phyloP scores from a whole-genome alignment of 2,329 filamentous ascomycete genomes.

The Chaetomium globosum region DNA sequence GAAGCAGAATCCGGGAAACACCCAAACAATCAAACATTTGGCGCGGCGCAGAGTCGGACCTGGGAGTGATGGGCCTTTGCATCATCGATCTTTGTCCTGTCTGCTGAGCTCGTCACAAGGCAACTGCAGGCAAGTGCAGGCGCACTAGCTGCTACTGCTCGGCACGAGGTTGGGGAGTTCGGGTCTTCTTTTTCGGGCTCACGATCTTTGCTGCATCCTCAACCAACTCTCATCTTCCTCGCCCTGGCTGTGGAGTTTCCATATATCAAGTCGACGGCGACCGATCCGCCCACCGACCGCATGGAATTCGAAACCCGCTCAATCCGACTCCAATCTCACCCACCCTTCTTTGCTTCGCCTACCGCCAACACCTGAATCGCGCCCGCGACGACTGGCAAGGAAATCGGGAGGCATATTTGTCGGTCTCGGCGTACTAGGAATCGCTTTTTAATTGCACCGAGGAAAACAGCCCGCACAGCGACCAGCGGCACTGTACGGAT shows the following conservation, averaged over 20 bases:
- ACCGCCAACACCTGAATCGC: neutral
- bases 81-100: neutral
- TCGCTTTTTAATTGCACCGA: neutral
- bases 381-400: neutral
- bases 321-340: neutral
- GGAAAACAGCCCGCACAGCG: neutral
- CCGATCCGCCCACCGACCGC: constrained; percentile 4
- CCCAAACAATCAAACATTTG: neutral
- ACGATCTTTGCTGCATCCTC: neutral
- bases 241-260: neutral
- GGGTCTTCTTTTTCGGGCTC: neutral
- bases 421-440: neutral
- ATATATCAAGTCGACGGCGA: neutral
- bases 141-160: constrained; percentile 3
- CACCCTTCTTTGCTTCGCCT: neutral
- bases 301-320: constrained; percentile 10
- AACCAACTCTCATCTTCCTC: neutral
- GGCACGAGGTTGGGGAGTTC: neutral
- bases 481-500: constrained; percentile 21
- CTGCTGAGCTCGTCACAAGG: constrained; percentile 14
- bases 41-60: constrained; percentile 11
- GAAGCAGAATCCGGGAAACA: neutral
- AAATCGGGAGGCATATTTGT: neutral
- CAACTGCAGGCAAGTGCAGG: constrained; percentile 3
- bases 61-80: constrained; percentile 22